Conservation (phyloP, 768 basidiomycete genomes). For the Austroboletus festivus region DNA sequence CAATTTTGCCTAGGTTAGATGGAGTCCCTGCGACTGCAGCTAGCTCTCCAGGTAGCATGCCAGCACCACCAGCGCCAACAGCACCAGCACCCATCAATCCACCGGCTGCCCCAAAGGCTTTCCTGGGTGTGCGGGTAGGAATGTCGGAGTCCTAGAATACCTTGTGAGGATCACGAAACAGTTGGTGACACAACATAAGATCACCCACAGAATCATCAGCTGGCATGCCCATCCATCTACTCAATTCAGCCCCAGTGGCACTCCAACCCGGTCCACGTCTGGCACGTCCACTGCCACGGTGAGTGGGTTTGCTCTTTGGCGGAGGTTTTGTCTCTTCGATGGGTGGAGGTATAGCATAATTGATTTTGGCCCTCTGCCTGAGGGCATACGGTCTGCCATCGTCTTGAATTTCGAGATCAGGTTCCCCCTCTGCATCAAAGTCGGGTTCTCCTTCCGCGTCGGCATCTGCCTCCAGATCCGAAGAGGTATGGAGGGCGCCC, state of each 20-base stretch:
- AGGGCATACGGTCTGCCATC: conserved; percentile 51
- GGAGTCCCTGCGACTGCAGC: conserved; percentile 71
- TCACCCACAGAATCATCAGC: conserved; percentile 66
- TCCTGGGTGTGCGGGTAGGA: conserved; percentile 65
- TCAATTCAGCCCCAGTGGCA: conserved; percentile 71
- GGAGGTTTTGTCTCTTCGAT: conserved; percentile 60
- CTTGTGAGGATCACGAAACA: neutral
- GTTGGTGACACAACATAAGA: neutral
- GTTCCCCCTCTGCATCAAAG: conserved; percentile 37
- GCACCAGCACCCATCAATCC: conserved; percentile 50
- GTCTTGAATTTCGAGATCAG: conserved; percentile 39
- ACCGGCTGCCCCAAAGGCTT: conserved; percentile 52
- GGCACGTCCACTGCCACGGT: conserved; percentile 37
- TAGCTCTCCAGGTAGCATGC: conserved; percentile 58
- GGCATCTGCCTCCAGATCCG: conserved; percentile 34
- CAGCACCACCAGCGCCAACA: conserved; percentile 48
- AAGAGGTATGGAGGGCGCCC: conserved; percentile 44
- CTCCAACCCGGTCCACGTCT: conserved; percentile 70
- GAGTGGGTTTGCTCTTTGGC: conserved; percentile 37
- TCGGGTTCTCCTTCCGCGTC: conserved; percentile 41
- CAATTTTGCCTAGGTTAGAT: conserved; percentile 82
- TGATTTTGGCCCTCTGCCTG: conserved; percentile 60
- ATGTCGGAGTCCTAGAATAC: conserved; percentile 64
- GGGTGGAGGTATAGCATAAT: conserved; percentile 80
- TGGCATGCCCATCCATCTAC: conserved; percentile 71